phyloP scores from a whole-genome alignment of 1,284 basidiomycete species.

The Cystobasidium slooffiae region DNA sequence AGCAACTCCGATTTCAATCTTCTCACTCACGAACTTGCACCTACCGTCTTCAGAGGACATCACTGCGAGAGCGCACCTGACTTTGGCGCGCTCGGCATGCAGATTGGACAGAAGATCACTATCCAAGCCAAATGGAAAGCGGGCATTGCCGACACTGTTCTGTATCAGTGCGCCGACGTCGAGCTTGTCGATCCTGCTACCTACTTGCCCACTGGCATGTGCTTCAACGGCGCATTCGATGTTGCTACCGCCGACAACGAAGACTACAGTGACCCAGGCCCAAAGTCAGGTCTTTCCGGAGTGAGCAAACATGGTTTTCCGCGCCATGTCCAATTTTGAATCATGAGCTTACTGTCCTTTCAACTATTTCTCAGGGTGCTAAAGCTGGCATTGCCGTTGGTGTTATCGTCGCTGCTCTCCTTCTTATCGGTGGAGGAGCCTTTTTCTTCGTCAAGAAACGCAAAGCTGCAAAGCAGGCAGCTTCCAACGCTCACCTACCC shows the following conservation, averaged over 20 bases:
- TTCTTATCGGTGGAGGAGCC: slow-evolving; percentile 18
- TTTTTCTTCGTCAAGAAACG: slow-evolving; percentile 29
- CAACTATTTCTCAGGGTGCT: slow-evolving; percentile 12
- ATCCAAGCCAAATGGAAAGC: slow-evolving; percentile 30
- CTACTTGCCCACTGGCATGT: slow-evolving; percentile 13
- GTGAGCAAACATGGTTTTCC: neutral
- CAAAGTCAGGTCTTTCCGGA: slow-evolving; percentile 25
- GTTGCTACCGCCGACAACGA: slow-evolving; percentile 15
- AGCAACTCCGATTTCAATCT: slow-evolving; percentile 29
- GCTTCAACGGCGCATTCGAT: slow-evolving; percentile 28
- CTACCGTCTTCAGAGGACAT: slow-evolving; percentile 22
- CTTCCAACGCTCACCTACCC: slow-evolving; percentile 7
- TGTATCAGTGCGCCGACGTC: slow-evolving; percentile 29
- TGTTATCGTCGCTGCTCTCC: slow-evolving; percentile 19
- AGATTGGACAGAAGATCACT: slow-evolving; percentile 22
- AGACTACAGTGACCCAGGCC: slow-evolving; percentile 26
- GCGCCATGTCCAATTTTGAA: neutral
- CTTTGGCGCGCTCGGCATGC: slow-evolving; percentile 23
- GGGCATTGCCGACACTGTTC: slow-evolving; percentile 11
- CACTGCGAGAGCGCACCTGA: slow-evolving; percentile 27
- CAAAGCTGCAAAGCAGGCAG: slow-evolving; percentile 1
- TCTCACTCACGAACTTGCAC: slow-evolving; percentile 16
- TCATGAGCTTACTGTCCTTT: neutral
- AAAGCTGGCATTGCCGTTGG: slow-evolving; percentile 37
- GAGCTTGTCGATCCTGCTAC: slow-evolving; percentile 18